These are phyloP conservation scores for Ilex aquifolium DNA, from an alignment of 257 asterid genomes.

Conservation along the genomic window DNA sequence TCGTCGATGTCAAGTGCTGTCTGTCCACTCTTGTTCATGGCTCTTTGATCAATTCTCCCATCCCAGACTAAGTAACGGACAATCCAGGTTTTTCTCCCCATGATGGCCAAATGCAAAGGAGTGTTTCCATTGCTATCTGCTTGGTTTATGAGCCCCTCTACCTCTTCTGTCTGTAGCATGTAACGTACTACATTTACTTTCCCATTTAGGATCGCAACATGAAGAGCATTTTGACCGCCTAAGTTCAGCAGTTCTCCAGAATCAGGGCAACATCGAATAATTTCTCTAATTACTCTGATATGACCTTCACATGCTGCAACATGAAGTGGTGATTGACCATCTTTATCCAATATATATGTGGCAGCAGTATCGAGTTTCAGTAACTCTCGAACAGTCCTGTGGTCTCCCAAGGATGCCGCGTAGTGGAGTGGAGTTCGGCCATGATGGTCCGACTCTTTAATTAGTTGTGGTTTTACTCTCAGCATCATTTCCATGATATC, in stretches of 20 bases:
- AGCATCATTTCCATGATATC: not conserved
- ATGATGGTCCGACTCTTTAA: not conserved
- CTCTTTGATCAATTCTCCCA: not conserved
- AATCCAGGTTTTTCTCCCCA: not conserved
- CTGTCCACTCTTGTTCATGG: not conserved
- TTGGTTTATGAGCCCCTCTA: not conserved
- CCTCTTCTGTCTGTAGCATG: not conserved
- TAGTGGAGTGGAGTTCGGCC: no score
- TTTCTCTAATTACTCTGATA: not conserved
- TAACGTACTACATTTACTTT: no score
- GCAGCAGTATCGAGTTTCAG: no score
- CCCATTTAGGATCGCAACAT: no score
- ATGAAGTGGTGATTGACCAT: no score
- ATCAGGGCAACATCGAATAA: no score
- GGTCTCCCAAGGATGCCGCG: no score
- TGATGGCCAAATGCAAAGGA: not conserved
- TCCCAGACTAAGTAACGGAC: not conserved
- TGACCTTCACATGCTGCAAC: not conserved
- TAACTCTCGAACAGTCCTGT: no score
- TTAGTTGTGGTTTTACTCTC: not conserved
- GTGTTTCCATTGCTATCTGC: not conserved
- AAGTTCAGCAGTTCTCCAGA: no score
- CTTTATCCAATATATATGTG: no score
- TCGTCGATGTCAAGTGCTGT: not conserved
- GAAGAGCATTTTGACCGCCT: no score